Percentiles rank a stretch among this genome's conserved stretches.
These are phyloP conservation scores for Saccharomycopsis crataegensis DNA, from an alignment of 1,139 yeast species.

Conservation along the genomic window DNA sequence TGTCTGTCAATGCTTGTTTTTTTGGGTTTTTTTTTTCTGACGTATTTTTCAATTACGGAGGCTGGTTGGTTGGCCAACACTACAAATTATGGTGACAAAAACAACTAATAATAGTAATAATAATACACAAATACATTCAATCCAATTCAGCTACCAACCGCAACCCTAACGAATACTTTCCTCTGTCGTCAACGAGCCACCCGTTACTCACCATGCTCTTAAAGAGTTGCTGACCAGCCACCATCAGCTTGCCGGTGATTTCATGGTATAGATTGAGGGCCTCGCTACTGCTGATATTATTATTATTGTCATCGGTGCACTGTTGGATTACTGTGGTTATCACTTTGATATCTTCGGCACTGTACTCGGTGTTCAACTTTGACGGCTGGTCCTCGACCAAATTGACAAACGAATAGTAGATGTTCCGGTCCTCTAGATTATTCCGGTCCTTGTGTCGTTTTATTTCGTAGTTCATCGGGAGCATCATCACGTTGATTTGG, in stretches of 20 bases:
- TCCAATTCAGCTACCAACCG: slow-evolving; percentile 16
- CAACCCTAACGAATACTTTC: slow-evolving; percentile 13
- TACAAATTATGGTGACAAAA: too few relatives aligned
- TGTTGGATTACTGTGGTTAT: slow-evolving; percentile 8
- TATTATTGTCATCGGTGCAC: slow-evolving; percentile 6
- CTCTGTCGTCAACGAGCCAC: slow-evolving; percentile 10
- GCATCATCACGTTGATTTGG: slow-evolving; percentile 13
- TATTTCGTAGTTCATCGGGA: slow-evolving; percentile 14
- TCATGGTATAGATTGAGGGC: slow-evolving; percentile 12
- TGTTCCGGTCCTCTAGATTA: not conserved
- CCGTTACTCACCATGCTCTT: slow-evolving; percentile 13
- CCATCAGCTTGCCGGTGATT: slow-evolving; percentile 11
- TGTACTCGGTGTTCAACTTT: slow-evolving; percentile 11
- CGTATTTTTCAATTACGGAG: too few relatives aligned
- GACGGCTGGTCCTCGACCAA: slow-evolving; percentile 8
- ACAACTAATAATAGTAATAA: too few relatives aligned
- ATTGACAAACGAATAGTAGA: slow-evolving; percentile 16
- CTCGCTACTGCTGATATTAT: slow-evolving; percentile 13
- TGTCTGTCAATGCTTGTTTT: too few relatives aligned
- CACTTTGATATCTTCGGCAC: slow-evolving; percentile 16
- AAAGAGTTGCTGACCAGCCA: slow-evolving; percentile 13
- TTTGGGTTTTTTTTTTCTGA: too few relatives aligned
- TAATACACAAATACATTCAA: too few relatives aligned
- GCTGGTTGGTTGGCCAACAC: too few relatives aligned
- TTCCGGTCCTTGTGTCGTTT: slow-evolving; percentile 13